These are phyloP conservation scores for Apiotrichum laibachii DNA, from an alignment of 1,284 basidiomycete genomes.

Conservation along the genomic window DNA sequence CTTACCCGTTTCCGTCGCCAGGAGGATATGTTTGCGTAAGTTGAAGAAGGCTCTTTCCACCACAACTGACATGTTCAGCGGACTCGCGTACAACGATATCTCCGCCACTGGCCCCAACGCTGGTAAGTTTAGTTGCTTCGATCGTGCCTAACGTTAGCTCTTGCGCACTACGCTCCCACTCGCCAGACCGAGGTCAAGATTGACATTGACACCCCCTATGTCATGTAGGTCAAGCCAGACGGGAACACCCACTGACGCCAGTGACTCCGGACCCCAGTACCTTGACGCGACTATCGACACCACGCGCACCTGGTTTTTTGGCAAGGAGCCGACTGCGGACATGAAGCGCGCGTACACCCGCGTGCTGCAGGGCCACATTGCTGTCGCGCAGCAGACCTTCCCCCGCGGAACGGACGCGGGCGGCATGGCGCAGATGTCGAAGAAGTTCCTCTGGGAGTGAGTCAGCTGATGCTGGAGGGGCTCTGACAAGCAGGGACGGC, in stretches of 20 bases:
- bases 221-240: constrained; percentile 63
- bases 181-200: constrained; percentile 70
- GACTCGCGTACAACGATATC: constrained; percentile 90
- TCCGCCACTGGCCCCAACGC: constrained; percentile 85
- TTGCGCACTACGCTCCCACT: constrained; percentile 87
- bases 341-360: constrained; percentile 83
- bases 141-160: constrained; percentile 54
- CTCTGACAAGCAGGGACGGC: constrained; percentile 59
- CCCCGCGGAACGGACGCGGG: constrained; percentile 79
- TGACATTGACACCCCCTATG: constrained; percentile 73
- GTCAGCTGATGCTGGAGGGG: background rate
- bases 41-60: background rate
- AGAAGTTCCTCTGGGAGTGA: constrained; percentile 74
- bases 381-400: constrained; percentile 83
- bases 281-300: constrained; percentile 88
- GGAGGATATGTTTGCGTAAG: constrained; percentile 68
- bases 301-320: constrained; percentile 79
- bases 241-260: constrained; percentile 43
- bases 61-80: constrained; percentile 44
- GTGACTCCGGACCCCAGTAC: constrained; percentile 87
- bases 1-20: constrained; percentile 74
- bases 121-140: constrained; percentile 28
- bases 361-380: constrained; percentile 95
- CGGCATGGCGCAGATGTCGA: constrained; percentile 78
- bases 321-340: constrained; percentile 72